phyloP scores from a whole-genome alignment of 257 asterid species.

The Penstemon barbatus region DNA sequence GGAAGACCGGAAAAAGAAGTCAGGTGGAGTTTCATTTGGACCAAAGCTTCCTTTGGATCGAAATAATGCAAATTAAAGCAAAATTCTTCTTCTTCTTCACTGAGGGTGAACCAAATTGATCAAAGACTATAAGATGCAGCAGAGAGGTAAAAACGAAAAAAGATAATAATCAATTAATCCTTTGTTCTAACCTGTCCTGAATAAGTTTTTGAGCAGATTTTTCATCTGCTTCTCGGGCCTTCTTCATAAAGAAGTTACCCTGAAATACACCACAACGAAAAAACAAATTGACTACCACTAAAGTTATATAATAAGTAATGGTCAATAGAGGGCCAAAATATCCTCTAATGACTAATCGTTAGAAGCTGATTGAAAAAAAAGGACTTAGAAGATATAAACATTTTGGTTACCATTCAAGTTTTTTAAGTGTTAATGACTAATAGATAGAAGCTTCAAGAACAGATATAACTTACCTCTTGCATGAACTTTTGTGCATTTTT shows the following conservation, averaged over 20 bases:
- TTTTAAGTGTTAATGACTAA: background rate
- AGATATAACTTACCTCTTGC: conserved; percentile 54
- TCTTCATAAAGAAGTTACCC: conserved; percentile 67
- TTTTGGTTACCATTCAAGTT: conserved; percentile 9
- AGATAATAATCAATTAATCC: background rate
- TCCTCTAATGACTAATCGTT: background rate
- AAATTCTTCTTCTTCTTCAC: conserved; percentile 52
- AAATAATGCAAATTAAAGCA: conserved; percentile 43
- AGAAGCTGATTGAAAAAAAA: no score
- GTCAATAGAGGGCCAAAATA: background rate
- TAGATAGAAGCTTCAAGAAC: conserved; percentile 18
- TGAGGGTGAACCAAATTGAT: conserved; percentile 36
- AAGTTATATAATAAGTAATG: no score
- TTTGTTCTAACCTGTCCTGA: conserved; percentile 47
- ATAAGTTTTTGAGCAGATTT: conserved; percentile 53
- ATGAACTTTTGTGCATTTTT: conserved; percentile 41
- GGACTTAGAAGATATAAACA: background rate
- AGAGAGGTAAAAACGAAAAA: conserved; percentile 12
- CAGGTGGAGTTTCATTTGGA: conserved; percentile 49
- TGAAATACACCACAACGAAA: conserved; percentile 27
- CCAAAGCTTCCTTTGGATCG: conserved; percentile 67
- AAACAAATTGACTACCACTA: background rate
- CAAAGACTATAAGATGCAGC: conserved; percentile 18
- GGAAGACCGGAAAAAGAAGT: conserved; percentile 50
- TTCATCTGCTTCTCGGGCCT: conserved; percentile 80